These are phyloP conservation scores for Kluyveromyces starmeri DNA, from an alignment of 805 yeast genomes.

Conservation along the genomic window DNA sequence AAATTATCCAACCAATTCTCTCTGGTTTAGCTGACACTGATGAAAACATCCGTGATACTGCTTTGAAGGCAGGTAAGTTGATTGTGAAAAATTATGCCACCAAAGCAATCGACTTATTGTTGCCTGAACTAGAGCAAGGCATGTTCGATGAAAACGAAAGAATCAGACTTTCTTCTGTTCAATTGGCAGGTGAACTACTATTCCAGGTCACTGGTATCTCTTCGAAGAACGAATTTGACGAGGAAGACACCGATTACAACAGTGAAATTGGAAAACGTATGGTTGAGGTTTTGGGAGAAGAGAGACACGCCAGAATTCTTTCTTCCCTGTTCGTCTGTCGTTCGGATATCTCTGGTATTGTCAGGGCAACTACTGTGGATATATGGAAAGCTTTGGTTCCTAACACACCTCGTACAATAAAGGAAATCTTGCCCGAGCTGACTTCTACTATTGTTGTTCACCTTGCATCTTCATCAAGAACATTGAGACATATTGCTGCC, in stretches of 20 bases:
- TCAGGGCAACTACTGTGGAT: conserved; percentile 81
- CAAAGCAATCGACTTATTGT: conserved; percentile 82
- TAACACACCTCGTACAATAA: conserved; percentile 89
- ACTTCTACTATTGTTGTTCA: conserved; percentile 72
- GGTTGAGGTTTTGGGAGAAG: conserved; percentile 73
- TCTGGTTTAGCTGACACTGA: conserved; percentile 84
- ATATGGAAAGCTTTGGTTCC: conserved; percentile 96
- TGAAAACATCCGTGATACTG: conserved; percentile 80
- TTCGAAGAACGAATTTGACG: conserved; percentile 59
- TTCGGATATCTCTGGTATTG: conserved; percentile 80
- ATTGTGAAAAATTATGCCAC: conserved; percentile 86
- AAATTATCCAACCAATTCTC: conserved; percentile 85
- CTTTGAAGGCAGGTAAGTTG: conserved; percentile 86
- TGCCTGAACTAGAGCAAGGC: conserved; percentile 92
- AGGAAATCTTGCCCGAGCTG: conserved; percentile 81
- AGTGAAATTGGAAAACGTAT: conserved; percentile 54
- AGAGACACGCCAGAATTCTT: conserved; percentile 78
- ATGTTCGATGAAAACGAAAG: conserved; percentile 73
- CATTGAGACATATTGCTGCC: conserved; percentile 81
- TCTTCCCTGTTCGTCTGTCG: conserved; percentile 89
- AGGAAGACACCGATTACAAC: conserved; percentile 35
- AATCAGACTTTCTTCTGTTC: conserved; percentile 88
- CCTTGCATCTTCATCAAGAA: conserved; percentile 73
- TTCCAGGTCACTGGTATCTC: conserved; percentile 90
- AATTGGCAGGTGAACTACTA: conserved; percentile 87